Percentiles rank a stretch among this genome's conserved stretches.
Conservation (phyloP, 2,329 filamentous ascomycete species). For the Escovopsis sp. region DNA sequence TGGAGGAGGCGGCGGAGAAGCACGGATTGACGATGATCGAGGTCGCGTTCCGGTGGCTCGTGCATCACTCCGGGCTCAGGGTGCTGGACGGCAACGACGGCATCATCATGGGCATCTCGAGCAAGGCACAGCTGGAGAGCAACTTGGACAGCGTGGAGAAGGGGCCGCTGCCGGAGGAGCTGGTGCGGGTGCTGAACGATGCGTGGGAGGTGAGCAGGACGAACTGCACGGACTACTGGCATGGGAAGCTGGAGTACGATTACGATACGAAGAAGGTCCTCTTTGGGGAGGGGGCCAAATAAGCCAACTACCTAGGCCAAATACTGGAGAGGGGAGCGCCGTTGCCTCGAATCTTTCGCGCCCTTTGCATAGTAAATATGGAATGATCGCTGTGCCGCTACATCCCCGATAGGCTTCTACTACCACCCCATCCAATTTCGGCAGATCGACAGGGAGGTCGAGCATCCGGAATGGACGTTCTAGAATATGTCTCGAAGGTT, state of each 20-base stretch:
- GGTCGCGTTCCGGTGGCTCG: constrained; percentile 56
- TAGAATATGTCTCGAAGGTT: too few species aligned
- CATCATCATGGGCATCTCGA: constrained; percentile 44
- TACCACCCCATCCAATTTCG: too few species aligned
- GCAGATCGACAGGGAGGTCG: too few species aligned
- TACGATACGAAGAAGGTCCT: constrained; percentile 49
- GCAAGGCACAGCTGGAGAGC: constrained; percentile 37
- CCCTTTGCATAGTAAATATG: too few species aligned
- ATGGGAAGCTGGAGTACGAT: constrained; percentile 46
- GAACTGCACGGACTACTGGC: constrained; percentile 37
- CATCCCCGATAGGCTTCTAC: too few species aligned
- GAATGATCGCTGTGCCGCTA: too few species aligned
- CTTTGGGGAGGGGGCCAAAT: constrained; percentile 33
- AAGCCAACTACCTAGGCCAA: too few species aligned
- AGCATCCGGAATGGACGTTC: neutral
- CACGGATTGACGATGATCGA: constrained; percentile 56
- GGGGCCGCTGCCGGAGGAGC: constrained; percentile 62
- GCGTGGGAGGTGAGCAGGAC: constrained; percentile 60
- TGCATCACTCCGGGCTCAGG: constrained; percentile 51
- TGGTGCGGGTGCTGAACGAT: constrained; percentile 58
- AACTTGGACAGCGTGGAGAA: constrained; percentile 45
- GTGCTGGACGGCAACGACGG: constrained; percentile 39
- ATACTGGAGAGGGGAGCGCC: too few species aligned
- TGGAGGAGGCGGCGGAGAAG: constrained; percentile 53
- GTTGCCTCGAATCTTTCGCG: too few species aligned